Evolutionary conservation across 257 asterid genomes (phyloP), one percentile per base, ranked within the genome.

Genomic region (Lycium ferocissimum): DNA sequence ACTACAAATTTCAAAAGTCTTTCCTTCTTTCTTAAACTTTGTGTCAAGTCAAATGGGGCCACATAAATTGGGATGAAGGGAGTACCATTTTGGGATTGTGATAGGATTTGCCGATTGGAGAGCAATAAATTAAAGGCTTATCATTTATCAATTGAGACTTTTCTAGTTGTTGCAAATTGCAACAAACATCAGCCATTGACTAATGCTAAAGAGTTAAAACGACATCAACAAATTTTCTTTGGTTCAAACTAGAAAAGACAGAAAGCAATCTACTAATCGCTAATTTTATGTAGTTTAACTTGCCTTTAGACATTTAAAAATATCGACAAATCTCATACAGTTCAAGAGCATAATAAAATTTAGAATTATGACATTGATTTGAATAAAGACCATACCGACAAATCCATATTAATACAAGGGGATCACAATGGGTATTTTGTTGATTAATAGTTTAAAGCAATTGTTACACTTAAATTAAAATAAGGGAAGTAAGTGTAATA

Each of bases 201-300:
- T 37, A 38, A 38, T 3, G 78, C 78, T 69, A 14, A 69, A 70
- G 78, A 70, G 53, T 15, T 38, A 26, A 15, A 70, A 70, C 7
- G 8, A 38, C 53, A 15, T 70, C 78, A 70, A 70, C 0, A 26
- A 47, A 38, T 38, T 70, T 18, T 38, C 78, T 70, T 70, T 38
- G 53, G 78, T 70, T 38, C 78, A 38, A 70, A 14, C 20, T 14
- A 56, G 53, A 70, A 69, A 69, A 15, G 78, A 37, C 20, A 69
- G 51, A 67, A 13, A 38, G 78, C 75, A 70, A 53, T 17, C 33
- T 38, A 70, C 33, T 70, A 38, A 38, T 38, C 47, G 14, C 8
- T 70, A 38, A 70, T 70, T 38, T 38, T 70, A 38, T 38, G 53
- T 70, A 70, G 78, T 70, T 70, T 45, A 70, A 38, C 78, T 70